These are phyloP conservation scores for Colletotrichum simmondsii DNA, from an alignment of 2,329 filamentous ascomycete genomes.

Conservation along the genomic window DNA sequence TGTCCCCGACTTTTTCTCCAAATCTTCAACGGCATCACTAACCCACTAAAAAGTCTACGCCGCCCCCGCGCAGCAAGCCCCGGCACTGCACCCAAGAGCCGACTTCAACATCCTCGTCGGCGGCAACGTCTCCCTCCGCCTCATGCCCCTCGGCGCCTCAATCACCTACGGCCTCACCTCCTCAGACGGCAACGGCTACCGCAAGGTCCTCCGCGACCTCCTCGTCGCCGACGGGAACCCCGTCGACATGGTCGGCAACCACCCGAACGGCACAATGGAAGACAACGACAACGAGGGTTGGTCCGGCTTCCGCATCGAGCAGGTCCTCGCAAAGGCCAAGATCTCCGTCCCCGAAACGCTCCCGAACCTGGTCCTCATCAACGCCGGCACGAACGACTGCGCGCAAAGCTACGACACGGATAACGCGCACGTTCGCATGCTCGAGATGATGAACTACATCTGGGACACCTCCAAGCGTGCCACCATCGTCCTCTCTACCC, in stretches of 20 bases:
- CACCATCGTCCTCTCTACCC: conserved; percentile 51
- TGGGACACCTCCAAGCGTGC: conserved; percentile 44
- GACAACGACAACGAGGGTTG: conserved; percentile 58
- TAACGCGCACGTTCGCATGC: conserved; percentile 45
- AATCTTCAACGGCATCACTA: neutral
- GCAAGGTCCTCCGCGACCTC: conserved; percentile 43
- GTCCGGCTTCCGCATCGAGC: conserved; percentile 52
- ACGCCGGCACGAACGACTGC: conserved; percentile 58
- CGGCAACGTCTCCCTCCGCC: conserved; percentile 47
- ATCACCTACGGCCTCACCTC: conserved; percentile 52
- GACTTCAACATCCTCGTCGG: conserved; percentile 31
- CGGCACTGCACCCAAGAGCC: conserved; percentile 15
- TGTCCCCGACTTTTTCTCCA: neutral
- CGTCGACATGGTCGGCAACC: conserved; percentile 55
- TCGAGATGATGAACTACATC: conserved; percentile 48
- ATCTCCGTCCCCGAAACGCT: conserved; percentile 42
- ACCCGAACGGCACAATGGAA: conserved; percentile 49
- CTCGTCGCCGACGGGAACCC: conserved; percentile 46
- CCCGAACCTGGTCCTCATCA: conserved; percentile 54
- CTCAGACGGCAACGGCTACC: conserved; percentile 52
- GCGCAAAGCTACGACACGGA: conserved; percentile 43
- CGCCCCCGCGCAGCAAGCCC: conserved; percentile 21
- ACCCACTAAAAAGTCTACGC: conserved; percentile 21
- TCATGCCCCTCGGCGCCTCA: conserved; percentile 57
- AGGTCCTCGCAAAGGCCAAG: conserved; percentile 48